These are phyloP conservation scores for Phytophthora tubulina DNA, from an alignment of 352 stramenopile genomes.

Conservation along the genomic window DNA sequence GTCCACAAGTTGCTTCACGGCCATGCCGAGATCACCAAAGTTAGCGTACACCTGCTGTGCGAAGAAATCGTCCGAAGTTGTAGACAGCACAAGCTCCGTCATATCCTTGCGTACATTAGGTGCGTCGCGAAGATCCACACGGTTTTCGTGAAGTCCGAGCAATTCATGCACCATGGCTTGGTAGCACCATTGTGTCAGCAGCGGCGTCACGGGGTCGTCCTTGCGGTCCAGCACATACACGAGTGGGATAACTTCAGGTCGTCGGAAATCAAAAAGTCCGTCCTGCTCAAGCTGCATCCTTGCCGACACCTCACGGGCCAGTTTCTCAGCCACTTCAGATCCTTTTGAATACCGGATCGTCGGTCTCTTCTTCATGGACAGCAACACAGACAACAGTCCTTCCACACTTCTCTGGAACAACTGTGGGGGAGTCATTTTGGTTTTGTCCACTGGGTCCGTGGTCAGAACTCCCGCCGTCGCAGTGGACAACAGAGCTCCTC, in stretches of 20 bases:
- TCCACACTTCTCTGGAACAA: constrained; percentile 95
- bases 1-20: constrained; percentile 96
- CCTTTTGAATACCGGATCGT: constrained; percentile 96
- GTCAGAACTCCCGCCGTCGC: constrained; percentile 62
- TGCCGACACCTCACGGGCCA: constrained; percentile 95
- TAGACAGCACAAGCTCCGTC: constrained; percentile 97
- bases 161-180: constrained; percentile 99
- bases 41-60: constrained; percentile 96
- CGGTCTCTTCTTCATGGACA: constrained; percentile 97
- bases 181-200: constrained; percentile 98
- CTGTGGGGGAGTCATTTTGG: constrained; percentile 37
- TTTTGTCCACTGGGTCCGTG: constrained; percentile 45
- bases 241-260: constrained; percentile 81
- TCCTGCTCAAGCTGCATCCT: constrained; percentile 95
- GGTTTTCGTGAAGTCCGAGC: constrained; percentile 98
- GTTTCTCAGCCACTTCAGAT: constrained; percentile 92
- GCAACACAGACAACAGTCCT: constrained; percentile 94
- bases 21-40: constrained; percentile 97
- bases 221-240: constrained; percentile 97
- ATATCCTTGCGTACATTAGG: constrained; percentile 97
- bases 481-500: constrained; percentile 41
- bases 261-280: constrained; percentile 98
- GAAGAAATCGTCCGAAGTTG: constrained; percentile 98
- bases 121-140: constrained; percentile 95
- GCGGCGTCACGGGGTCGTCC: constrained; percentile 98